Percentiles rank a stretch among this genome's conserved stretches.
Conservation (phyloP, 2,329 filamentous ascomycete species). For the Penicillium crustosum region DNA sequence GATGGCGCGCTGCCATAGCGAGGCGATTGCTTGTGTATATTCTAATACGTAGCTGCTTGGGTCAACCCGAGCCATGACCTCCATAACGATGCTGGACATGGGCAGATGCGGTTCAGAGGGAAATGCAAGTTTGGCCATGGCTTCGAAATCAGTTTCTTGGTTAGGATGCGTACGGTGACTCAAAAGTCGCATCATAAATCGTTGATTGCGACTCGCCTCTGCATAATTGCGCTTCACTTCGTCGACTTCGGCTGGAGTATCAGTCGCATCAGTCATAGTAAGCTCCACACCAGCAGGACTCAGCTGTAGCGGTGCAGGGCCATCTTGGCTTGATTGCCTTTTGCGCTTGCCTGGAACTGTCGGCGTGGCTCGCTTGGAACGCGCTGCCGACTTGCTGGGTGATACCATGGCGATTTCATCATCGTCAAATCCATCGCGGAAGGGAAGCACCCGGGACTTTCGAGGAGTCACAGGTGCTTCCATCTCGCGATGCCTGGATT, state of each 20-base stretch:
- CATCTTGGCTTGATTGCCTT: constrained; percentile 52
- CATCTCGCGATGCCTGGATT: constrained; percentile 38
- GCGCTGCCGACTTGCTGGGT: constrained; percentile 52
- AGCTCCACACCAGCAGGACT: constrained; percentile 31
- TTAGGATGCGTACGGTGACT: constrained; percentile 54
- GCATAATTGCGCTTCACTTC: constrained; percentile 29
- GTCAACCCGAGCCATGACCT: constrained; percentile 47
- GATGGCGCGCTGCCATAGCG: constrained; percentile 58
- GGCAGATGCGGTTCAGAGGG: constrained; percentile 52
- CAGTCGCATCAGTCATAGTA: constrained; percentile 29
- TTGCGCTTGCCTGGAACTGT: constrained; percentile 60
- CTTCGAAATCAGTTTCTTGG: constrained; percentile 55
- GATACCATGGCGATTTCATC: constrained; percentile 58
- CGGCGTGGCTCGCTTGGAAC: constrained; percentile 55
- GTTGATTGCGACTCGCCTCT: constrained; percentile 28
- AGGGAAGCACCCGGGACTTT: constrained; percentile 48
- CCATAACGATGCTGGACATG: constrained; percentile 56
- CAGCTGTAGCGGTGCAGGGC: constrained; percentile 51
- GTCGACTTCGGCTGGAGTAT: constrained; percentile 27
- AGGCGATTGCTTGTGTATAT: constrained; percentile 52
- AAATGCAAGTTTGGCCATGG: constrained; percentile 52
- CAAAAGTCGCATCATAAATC: constrained; percentile 55
- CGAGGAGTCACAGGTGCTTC: constrained; percentile 51
- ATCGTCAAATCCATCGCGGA: constrained; percentile 65
- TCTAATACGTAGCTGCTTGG: constrained; percentile 49